Evolutionary conservation across 495 filamentous ascomycete genomes (phyloP).

Genomic region (Aspergillus haitiensis): DNA sequence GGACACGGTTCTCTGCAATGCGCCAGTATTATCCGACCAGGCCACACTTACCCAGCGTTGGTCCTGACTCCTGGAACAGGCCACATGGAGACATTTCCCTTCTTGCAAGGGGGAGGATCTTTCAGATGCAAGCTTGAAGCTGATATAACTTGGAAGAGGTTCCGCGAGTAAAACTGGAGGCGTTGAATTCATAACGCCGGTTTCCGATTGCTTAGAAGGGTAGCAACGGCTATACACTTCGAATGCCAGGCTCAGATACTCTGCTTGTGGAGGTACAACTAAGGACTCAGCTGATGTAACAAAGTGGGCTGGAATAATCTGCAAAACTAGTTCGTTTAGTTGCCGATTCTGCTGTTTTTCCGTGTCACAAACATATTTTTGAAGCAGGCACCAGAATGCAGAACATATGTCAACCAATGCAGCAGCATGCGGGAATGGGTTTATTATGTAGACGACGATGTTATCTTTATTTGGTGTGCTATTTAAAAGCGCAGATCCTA

Average conservation of each 20-base stretch:
- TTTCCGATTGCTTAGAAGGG: slow-evolving; percentile 50
- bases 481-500: slow-evolving; percentile 46
- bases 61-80: slow-evolving; percentile 78
- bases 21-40: slow-evolving; percentile 88
- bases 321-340: slow-evolving; percentile 72
- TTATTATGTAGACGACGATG: slow-evolving; percentile 84
- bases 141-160: slow-evolving; percentile 66
- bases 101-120: slow-evolving; percentile 69
- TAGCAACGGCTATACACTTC: slow-evolving; percentile 84
- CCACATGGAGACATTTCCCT: slow-evolving; percentile 81
- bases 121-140: slow-evolving; percentile 70
- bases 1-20: slow-evolving; percentile 71
- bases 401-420: slow-evolving; percentile 74
- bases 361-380: slow-evolving; percentile 58
- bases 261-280: slow-evolving; percentile 63
- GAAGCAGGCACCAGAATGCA: slow-evolving; percentile 73
- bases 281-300: slow-evolving; percentile 65
- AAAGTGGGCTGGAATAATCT: slow-evolving; percentile 74
- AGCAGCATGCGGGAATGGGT: slow-evolving; percentile 64
- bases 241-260: slow-evolving; percentile 68
- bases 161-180: slow-evolving; percentile 77
- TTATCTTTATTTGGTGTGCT: slow-evolving; percentile 54
- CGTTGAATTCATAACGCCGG: slow-evolving; percentile 48
- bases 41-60: slow-evolving; percentile 84
- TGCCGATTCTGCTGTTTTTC: slow-evolving; percentile 51